Evolutionary conservation across 1,284 basidiomycete genomes (phyloP), one percentile per base, ranked within the genome.

Genomic region (Malassezia nana): DNA sequence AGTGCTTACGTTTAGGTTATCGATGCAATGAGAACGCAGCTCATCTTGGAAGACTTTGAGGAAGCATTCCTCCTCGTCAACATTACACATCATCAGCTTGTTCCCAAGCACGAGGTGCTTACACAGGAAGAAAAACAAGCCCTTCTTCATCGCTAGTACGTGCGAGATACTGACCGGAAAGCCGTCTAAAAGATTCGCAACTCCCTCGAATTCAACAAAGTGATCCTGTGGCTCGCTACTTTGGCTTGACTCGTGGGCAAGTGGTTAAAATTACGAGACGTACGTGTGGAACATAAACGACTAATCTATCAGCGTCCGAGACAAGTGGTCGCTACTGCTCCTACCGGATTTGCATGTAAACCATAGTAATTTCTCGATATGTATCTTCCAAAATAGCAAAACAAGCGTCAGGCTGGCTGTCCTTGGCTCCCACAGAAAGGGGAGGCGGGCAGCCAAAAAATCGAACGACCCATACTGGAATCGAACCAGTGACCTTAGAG

Each of bases 201-300:
- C 80, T 99, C 57, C 94, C 94, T 46, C 85, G 94, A 31, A 98
- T 99, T 65, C 91, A 95, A 77, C 76, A 94, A 50, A 84, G 84
- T 16, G 94, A 99, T 76, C 94, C 94, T 5, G 92, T 99, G 12
- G 90, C 92, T 32, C 82, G 90, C 59, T 98, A 99, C 76, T 99
- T 95, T 77, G 94, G 94, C 46, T 81, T 98, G 57, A 82, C 84
- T 69, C 81, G 94, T 58, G 91, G 92, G 20, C 89, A 95, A 75
- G 94, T 99, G 32, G 94, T 98, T 75, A 95, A 95, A 79, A 98
- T 99, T 66, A 98, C 87, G 57, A 80, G 94, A 38, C 66, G 64
- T 65, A 54, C 39, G 63, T 63, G 13, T 24, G n/a, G 29, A 29
- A 13, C 29, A 13, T 4, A 1, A 13, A 31, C 42, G 10, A 32